These are phyloP conservation scores for Cladorrhinum sp. DNA, from an alignment of 2,329 filamentous ascomycete genomes.

Conservation along the genomic window DNA sequence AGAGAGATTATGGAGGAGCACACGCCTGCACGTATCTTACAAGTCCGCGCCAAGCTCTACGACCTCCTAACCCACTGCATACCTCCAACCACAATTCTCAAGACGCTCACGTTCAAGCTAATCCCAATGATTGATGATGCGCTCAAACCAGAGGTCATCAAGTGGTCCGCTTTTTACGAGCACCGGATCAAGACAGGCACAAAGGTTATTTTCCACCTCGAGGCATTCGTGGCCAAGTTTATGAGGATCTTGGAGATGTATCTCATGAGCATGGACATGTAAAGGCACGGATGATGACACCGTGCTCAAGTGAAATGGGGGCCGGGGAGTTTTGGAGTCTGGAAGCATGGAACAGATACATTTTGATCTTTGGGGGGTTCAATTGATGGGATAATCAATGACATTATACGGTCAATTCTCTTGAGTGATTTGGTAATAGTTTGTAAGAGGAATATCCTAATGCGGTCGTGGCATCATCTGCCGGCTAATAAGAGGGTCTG, in stretches of 20 bases:
- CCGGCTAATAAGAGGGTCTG: constrained; percentile 1
- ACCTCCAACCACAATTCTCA: constrained; percentile 87
- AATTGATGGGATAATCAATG: not conserved
- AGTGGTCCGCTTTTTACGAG: constrained; percentile 96
- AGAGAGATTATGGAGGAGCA: constrained; percentile 91
- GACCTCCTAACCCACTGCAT: constrained; percentile 97
- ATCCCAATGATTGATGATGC: constrained; percentile 83
- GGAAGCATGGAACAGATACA: not conserved
- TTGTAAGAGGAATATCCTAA: not conserved
- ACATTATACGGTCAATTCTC: not conserved
- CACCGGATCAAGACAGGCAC: constrained; percentile 87
- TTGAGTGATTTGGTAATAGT: not conserved
- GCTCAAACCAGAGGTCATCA: constrained; percentile 87
- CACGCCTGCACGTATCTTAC: constrained; percentile 81
- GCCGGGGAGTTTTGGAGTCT: not conserved
- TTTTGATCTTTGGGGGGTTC: not conserved
- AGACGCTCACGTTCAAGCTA: constrained; percentile 91
- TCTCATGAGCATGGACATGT: constrained; percentile 79
- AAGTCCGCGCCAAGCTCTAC: constrained; percentile 91
- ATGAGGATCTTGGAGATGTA: constrained; percentile 95
- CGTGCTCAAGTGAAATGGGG: not conserved
- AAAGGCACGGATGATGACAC: too few species aligned
- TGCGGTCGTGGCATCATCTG: not conserved
- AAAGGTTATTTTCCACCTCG: constrained; percentile 97
- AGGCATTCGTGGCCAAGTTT: constrained; percentile 98